Evolutionary conservation across 495 filamentous ascomycete genomes (phyloP).

Genomic region (Bombardia bombarda): DNA sequence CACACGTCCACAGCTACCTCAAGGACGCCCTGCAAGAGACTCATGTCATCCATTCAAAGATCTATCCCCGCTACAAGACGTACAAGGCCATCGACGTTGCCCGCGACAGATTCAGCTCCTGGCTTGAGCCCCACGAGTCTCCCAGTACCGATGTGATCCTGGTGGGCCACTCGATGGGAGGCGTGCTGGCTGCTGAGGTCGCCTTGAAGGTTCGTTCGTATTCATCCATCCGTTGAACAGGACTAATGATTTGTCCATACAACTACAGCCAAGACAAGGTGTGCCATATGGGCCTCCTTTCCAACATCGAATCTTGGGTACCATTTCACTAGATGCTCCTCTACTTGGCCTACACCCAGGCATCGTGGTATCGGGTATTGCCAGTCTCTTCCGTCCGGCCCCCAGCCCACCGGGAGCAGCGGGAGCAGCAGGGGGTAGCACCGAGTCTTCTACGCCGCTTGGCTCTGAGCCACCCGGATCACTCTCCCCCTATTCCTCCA

Average conservation of each 20-base stretch:
- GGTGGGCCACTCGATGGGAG: conserved; percentile 87
- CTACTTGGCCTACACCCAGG: conserved; percentile 87
- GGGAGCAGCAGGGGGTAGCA: conserved; percentile 6
- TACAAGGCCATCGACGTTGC: conserved; percentile 66
- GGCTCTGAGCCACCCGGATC: conserved; percentile 1
- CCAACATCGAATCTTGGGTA: conserved; percentile 74
- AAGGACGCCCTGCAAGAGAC: conserved; percentile 58
- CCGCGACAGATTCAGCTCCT: conserved; percentile 70
- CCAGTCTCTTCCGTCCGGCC: conserved; percentile 63
- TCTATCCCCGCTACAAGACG: conserved; percentile 88
- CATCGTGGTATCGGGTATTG: conserved; percentile 69
- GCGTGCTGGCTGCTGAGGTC: conserved; percentile 73
- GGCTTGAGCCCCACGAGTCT: conserved; percentile 74
- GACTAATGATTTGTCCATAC: background rate
- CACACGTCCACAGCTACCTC: conserved; percentile 74
- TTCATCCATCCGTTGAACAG: background rate
- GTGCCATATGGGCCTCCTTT: conserved; percentile 26
- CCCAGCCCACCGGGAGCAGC: conserved; percentile 24
- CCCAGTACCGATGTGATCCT: conserved; percentile 70
- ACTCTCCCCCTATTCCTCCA: conserved; percentile 27
- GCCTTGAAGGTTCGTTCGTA: conserved; percentile 47
- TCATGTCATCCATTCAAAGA: conserved; percentile 78
- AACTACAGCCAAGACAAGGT: conserved; percentile 10
- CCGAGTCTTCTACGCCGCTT: background rate
- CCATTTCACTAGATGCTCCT: conserved; percentile 78